phyloP scores from a whole-genome alignment of 345 rosid genomes.

The Anastatica hierochuntica region DNA sequence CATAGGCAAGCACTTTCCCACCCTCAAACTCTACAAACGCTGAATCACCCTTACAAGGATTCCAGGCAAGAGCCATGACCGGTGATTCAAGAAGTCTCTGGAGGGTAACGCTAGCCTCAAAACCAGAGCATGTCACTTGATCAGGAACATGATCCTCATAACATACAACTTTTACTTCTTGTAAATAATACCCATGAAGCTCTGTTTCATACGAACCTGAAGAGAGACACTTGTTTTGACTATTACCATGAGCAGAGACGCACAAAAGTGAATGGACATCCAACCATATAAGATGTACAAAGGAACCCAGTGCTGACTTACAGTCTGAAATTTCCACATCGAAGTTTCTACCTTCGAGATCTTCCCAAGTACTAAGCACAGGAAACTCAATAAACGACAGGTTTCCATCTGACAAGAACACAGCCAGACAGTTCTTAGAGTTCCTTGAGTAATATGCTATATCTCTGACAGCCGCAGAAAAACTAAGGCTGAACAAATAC shows the following conservation, averaged over 20 bases:
- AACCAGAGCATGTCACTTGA: slow-evolving; percentile 59
- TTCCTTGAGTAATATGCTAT: slow-evolving; percentile 49
- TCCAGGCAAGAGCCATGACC: slow-evolving; percentile 48
- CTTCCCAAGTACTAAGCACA: slow-evolving; percentile 56
- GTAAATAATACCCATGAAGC: slow-evolving; percentile 47
- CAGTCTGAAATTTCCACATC: slow-evolving; percentile 43
- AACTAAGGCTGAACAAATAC: slow-evolving; percentile 61
- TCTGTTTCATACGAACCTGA: slow-evolving; percentile 29
- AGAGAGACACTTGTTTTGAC: slow-evolving; percentile 34
- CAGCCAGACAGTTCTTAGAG: slow-evolving; percentile 58
- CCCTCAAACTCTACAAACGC: slow-evolving; percentile 80
- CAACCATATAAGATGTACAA: slow-evolving; percentile 67
- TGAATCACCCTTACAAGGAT: slow-evolving; percentile 50
- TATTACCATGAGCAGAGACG: slow-evolving; percentile 49
- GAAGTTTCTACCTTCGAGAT: slow-evolving; percentile 66
- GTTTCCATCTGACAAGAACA: slow-evolving; percentile 57
- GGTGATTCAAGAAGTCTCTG: slow-evolving; percentile 40
- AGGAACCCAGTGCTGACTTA: slow-evolving; percentile 46
- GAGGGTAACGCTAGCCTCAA: slow-evolving; percentile 46
- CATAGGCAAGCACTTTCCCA: slow-evolving; percentile 52
- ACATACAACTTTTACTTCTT: slow-evolving; percentile 65
- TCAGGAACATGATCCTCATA: slow-evolving; percentile 56
- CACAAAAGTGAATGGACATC: slow-evolving; percentile 59
- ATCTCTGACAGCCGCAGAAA: slow-evolving; percentile 55
- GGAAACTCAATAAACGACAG: slow-evolving; percentile 79